These are phyloP conservation scores for Pachysandra terminalis DNA, from an alignment of 164 flowering plant genomes.

Conservation along the genomic window DNA sequence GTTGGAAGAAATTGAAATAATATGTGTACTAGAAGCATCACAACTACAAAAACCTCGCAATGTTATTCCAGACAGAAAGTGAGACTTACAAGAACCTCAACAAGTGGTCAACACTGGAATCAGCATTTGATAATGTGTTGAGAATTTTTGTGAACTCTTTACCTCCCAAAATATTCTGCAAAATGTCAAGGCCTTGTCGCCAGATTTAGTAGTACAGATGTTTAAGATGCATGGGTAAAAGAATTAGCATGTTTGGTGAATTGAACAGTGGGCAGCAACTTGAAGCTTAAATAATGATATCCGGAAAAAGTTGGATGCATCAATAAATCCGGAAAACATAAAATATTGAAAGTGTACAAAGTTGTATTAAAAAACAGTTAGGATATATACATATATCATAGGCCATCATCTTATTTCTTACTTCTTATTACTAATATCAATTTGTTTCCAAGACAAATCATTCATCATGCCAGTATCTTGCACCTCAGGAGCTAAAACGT, in stretches of 20 bases:
- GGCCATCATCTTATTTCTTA: no score
- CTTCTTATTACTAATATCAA: no score
- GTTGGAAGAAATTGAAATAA: not conserved
- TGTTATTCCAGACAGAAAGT: slow-evolving; percentile 3
- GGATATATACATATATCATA: no score
- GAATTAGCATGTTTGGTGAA: no score
- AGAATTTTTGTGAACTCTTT: slow-evolving; percentile 47
- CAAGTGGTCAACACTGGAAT: slow-evolving; percentile 52
- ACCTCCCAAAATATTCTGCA: slow-evolving; percentile 57
- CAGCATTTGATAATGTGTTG: slow-evolving; percentile 30
- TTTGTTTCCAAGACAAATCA: not conserved
- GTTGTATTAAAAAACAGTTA: no score
- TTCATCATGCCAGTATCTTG: not conserved
- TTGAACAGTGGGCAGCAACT: no score
- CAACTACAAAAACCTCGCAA: not conserved
- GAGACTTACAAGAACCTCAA: slow-evolving; percentile 76
- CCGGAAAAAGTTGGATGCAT: no score
- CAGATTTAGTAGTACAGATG: not conserved
- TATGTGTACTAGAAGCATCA: not conserved
- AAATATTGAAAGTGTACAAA: no score
- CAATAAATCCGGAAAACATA: no score
- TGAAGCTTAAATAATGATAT: no score
- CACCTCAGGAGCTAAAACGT: no score
- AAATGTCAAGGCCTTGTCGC: slow-evolving; percentile 41
- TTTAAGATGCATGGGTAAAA: no score